Base-by-base conservation (phyloP, 495 filamentous ascomycete genomes). In the Penicillium turbatum region DNA sequence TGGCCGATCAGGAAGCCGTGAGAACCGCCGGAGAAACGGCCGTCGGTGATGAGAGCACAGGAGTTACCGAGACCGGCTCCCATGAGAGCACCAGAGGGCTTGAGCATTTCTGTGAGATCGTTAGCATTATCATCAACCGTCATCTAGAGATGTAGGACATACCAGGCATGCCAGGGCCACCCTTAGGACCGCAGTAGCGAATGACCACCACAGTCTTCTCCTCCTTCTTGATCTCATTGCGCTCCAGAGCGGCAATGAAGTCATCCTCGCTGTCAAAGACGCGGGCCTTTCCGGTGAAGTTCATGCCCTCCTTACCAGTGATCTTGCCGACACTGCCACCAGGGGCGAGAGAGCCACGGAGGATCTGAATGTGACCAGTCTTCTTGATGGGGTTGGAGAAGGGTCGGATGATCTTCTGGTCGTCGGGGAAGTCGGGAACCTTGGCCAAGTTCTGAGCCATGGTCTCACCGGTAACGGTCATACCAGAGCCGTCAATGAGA, bases 161-260 rank as follows among this genome's bases (percentile, higher is more conserved):
- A 73, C 70, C 69, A 56, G 93, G 93, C 93, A 98, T 98, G 30
- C 93, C 93, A 5, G 93, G 93, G 0, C 92, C 93, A 63, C 93
- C 93, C 69, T 89, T 91, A 29, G 93, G 93, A 0, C 93, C 93
- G 63, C 92, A 90, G 77, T 98, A 97, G 43, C 93, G 89, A 76
- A 98, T 97, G 42, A 97, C 84, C 41, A 97, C 92, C 29, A 98
- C 95, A 0, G 89, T 95, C 78, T 97, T 97, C 72, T 98, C 92
- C 55, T 91, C 92, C 78, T 95, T 92, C 75, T 88, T 92, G 70
- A 97, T 88, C 53, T 90, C 87, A 27, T 86, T 86, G 42, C 79
- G 75, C 74, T 92, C 89, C 19, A 92, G 82, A 7, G 88, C 86
- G 36, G 70, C 73, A 57, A 92, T 83, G 72, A 95, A 90, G 67